Evolutionary conservation across 495 filamentous ascomycete species (phyloP), one percentile per base, ranked within the genome.

Genomic region (Penicillium goetzii): DNA sequence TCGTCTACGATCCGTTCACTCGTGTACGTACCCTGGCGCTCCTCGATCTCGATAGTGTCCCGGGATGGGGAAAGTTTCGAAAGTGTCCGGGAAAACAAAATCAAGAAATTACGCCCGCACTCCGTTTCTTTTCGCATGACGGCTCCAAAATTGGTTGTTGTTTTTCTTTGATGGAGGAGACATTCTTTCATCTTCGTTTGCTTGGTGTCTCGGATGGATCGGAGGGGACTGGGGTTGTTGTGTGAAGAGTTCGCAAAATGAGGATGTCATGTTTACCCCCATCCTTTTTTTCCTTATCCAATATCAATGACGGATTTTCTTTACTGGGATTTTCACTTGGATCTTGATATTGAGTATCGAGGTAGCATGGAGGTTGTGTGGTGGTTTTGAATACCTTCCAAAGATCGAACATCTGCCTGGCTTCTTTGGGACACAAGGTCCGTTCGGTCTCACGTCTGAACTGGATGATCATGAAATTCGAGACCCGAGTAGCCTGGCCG

Each of bases 221-320:
- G 64, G 52, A 43, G 61, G 69, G 68, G 68, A 65, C 52, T 66
- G 65, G 62, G 68, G 68, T 68, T 68, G 70, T 72, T 73, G 68
- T 63, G 57, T 68, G 58, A 66, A 67, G 70, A 65, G 61, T 61
- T 63, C 64, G 63, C 55, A 71, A 72, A 72, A 69, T 56, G 62
- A 71, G 70, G 68, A 71, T 73, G 67, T 67, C 54, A 60, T 71
- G 62, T 67, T 63, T 62, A 66, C 64, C 69, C 63, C 62, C 65
- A 71, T 73, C 68, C 68, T 71, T 62, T 70, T 69, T 70, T 71
- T 62, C 47, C 61, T 69, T 71, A 71, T 61, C 68, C 68, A 72
- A 74, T 76, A 73, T 72, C 71, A 75, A 72, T 74, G 72, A 76
- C 70, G 75, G 70, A 76, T 75, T 70, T 63, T 64, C 57, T 68